Evolutionary conservation across 2,329 filamentous ascomycete species (phyloP).

Genomic region (Exophiala dermatitidis): DNA sequence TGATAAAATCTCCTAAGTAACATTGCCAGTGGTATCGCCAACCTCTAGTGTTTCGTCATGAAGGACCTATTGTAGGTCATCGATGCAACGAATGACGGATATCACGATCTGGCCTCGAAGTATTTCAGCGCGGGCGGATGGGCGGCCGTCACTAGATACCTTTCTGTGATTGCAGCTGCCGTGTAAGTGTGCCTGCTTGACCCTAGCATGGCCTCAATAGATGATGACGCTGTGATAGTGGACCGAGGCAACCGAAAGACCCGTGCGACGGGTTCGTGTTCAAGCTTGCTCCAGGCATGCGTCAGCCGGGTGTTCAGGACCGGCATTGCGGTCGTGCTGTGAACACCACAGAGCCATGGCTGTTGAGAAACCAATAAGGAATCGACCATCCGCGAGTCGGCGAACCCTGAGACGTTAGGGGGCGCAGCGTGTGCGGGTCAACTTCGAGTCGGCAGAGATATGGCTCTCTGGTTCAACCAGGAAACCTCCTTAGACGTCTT

Average conservation of each 20-base stretch:
- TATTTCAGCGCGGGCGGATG: slow-evolving; percentile 36
- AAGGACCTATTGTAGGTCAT: slow-evolving; percentile 69
- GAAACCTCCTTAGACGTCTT: too few species aligned
- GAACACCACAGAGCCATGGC: too few species aligned
- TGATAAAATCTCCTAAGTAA: slow-evolving; percentile 51
- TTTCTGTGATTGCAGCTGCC: slow-evolving; percentile 30
- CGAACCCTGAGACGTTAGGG: too few species aligned
- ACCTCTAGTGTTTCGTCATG: slow-evolving; percentile 53
- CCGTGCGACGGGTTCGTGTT: slow-evolving; percentile 49
- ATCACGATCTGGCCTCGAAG: slow-evolving; percentile 32
- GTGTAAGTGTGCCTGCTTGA: slow-evolving; percentile 42
- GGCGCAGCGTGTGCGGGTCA: too few species aligned
- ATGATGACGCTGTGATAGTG: slow-evolving; percentile 38
- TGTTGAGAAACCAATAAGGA: slow-evolving; percentile 44
- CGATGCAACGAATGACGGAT: slow-evolving; percentile 51
- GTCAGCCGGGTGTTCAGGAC: slow-evolving; percentile 57
- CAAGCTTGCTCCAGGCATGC: slow-evolving; percentile 48
- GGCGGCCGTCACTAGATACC: slow-evolving; percentile 44
- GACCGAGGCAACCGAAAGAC: slow-evolving; percentile 46
- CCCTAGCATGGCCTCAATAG: slow-evolving; percentile 38
- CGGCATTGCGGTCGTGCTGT: too few species aligned
- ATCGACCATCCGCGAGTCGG: too few species aligned
- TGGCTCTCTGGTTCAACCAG: too few species aligned
- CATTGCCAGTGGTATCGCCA: slow-evolving; percentile 64
- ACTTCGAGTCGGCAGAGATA: too few species aligned